phyloP scores from a whole-genome alignment of 179 eudicot genomes.

The Drosera spatulata region DNA sequence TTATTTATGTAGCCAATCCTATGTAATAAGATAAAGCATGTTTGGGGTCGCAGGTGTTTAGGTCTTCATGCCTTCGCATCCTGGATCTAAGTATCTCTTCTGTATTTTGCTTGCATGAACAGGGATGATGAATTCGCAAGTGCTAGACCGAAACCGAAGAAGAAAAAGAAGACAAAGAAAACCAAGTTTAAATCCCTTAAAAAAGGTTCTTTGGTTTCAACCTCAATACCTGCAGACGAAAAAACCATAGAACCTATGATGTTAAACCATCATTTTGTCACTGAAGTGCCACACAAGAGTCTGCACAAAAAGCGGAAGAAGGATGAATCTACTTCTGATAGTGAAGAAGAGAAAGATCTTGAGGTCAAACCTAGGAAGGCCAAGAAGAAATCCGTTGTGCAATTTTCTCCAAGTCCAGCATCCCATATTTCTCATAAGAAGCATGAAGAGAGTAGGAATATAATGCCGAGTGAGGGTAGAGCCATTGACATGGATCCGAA shows the following conservation, averaged over 20 bases:
- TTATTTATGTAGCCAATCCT: neutral
- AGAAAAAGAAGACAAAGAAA: constrained; percentile 64
- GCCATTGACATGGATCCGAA: constrained; percentile 46
- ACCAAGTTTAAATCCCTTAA: constrained; percentile 83
- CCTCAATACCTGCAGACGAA: constrained; percentile 31
- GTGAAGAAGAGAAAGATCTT: constrained; percentile 26
- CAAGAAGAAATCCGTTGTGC: constrained; percentile 45
- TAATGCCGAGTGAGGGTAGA: constrained; percentile 31
- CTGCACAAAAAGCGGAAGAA: constrained; percentile 64
- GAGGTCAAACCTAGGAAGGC: constrained; percentile 50
- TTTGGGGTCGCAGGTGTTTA: too few species aligned
- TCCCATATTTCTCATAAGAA: constrained; percentile 25
- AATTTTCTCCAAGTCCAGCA: constrained; percentile 15
- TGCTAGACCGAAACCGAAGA: constrained; percentile 63
- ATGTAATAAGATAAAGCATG: too few species aligned
- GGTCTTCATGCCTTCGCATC: neutral
- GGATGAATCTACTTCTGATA: constrained; percentile 17
- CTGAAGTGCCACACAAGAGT: constrained; percentile 19
- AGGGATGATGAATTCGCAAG: constrained; percentile 41
- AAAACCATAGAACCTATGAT: constrained; percentile 32
- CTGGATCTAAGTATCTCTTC: constrained; percentile 6
- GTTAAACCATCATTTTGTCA: constrained; percentile 37
- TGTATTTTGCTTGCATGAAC: constrained; percentile 8
- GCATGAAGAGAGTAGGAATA: constrained; percentile 45
- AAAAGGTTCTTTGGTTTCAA: constrained; percentile 57